Evolutionary conservation across 768 basidiomycete species (phyloP).

Genomic region (Lactifluus subvellereus): DNA sequence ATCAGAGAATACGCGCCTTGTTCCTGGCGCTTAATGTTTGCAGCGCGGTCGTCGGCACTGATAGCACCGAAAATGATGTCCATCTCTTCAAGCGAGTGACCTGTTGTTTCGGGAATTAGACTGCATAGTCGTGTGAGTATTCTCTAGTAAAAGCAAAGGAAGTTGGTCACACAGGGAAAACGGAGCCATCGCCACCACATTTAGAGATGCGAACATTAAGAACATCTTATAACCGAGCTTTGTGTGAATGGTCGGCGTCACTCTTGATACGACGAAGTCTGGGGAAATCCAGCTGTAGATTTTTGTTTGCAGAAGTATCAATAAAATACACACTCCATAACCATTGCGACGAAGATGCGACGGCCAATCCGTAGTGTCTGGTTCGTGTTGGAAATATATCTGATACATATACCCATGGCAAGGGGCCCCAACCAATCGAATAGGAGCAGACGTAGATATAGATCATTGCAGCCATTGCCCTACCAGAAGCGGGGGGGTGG

Average conservation of each 20-base stretch:
- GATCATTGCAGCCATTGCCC: slow-evolving; percentile 81
- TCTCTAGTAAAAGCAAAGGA: background rate
- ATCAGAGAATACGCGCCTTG: slow-evolving; percentile 26
- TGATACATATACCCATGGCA: slow-evolving; percentile 54
- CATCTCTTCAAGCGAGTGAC: slow-evolving; percentile 46
- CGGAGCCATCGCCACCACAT: slow-evolving; percentile 60
- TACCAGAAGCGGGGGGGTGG: slow-evolving; percentile 43
- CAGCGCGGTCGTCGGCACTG: slow-evolving; percentile 46
- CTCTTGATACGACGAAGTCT: slow-evolving; percentile 71
- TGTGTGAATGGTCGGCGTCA: slow-evolving; percentile 58
- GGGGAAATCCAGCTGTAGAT: background rate
- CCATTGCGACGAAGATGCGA: slow-evolving; percentile 78
- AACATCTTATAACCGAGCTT: slow-evolving; percentile 69
- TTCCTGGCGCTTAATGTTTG: slow-evolving; percentile 45
- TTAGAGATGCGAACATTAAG: slow-evolving; percentile 70
- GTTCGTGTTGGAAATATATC: slow-evolving; percentile 88
- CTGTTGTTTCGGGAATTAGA: slow-evolving; percentile 39
- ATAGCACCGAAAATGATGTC: slow-evolving; percentile 56
- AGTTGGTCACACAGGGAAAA: slow-evolving; percentile 51
- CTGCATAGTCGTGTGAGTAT: slow-evolving; percentile 23
- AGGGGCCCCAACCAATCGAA: slow-evolving; percentile 81
- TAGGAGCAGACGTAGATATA: slow-evolving; percentile 88
- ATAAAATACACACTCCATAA: slow-evolving; percentile 56
- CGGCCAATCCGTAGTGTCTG: slow-evolving; percentile 70
- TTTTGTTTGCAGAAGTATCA: background rate